Conservation (phyloP, 2,329 filamentous ascomycete species). For the Massarina eburnea region DNA sequence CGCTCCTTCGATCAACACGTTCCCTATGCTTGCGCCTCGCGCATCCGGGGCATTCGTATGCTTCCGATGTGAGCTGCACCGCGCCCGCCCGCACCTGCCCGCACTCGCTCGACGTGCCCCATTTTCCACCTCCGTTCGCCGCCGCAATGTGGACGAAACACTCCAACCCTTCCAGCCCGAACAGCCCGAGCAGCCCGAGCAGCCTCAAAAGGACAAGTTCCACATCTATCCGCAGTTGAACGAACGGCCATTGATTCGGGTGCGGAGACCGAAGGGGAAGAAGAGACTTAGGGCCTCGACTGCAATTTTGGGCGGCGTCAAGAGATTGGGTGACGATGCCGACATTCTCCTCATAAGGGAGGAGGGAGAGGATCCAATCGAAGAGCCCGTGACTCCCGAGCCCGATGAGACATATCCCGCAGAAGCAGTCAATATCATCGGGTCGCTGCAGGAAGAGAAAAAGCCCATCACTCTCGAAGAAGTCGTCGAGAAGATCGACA, state of each 20-base stretch:
- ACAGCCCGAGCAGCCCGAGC: not conserved
- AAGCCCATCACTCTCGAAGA: slow-evolving; percentile 28
- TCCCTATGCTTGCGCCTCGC: slow-evolving; percentile 41
- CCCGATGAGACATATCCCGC: slow-evolving; percentile 8
- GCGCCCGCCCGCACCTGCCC: slow-evolving; percentile 22
- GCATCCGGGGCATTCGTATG: slow-evolving; percentile 42
- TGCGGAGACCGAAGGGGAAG: slow-evolving; percentile 26
- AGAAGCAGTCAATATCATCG: slow-evolving; percentile 27
- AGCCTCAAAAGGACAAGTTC: not conserved
- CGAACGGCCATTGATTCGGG: slow-evolving; percentile 18
- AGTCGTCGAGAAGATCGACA: slow-evolving; percentile 33
- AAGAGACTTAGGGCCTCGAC: slow-evolving; percentile 28
- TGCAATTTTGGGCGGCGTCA: slow-evolving; percentile 29
- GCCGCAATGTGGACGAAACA: slow-evolving; percentile 23
- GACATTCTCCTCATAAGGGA: slow-evolving; percentile 40
- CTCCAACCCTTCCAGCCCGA: slow-evolving; percentile 1
- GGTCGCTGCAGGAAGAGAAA: slow-evolving; percentile 28
- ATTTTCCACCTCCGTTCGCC: slow-evolving; percentile 33
- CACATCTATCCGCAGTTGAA: slow-evolving; percentile 8
- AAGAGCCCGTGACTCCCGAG: slow-evolving; percentile 1
- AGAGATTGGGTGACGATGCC: slow-evolving; percentile 37
- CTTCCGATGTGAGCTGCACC: slow-evolving; percentile 41
- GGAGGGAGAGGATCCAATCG: slow-evolving; percentile 12
- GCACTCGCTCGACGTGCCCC: slow-evolving; percentile 16
- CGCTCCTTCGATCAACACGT: slow-evolving; percentile 7